phyloP scores from a whole-genome alignment of 2,329 filamentous ascomycete genomes.

The Alternaria dauci region DNA sequence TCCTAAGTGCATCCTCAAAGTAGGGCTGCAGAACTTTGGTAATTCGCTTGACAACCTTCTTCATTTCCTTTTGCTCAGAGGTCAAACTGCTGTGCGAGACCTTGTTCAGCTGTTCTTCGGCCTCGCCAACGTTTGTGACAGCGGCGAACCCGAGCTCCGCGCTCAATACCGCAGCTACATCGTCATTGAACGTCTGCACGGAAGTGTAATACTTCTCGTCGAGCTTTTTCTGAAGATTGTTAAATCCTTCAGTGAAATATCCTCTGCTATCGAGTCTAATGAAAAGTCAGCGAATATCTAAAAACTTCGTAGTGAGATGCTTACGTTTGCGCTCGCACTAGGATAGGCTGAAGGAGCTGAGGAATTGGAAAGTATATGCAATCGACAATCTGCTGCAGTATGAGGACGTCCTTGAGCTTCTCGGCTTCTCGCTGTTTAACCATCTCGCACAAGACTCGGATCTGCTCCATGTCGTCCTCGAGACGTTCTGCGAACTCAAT shows the following conservation, averaged over 20 bases:
- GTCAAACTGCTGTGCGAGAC: slow-evolving; percentile 54
- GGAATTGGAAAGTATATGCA: slow-evolving; percentile 90
- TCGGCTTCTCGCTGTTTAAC: slow-evolving; percentile 78
- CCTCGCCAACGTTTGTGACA: slow-evolving; percentile 50
- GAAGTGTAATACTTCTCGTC: slow-evolving; percentile 67
- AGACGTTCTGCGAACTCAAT: slow-evolving; percentile 87
- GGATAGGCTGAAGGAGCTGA: slow-evolving; percentile 76
- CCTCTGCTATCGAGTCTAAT: slow-evolving; percentile 58
- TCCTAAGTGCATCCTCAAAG: slow-evolving; percentile 76
- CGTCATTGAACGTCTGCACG: slow-evolving; percentile 67
- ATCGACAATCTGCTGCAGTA: slow-evolving; percentile 82
- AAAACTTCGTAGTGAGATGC: slow-evolving; percentile 54
- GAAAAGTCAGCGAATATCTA: slow-evolving; percentile 2
- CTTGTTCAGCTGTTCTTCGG: slow-evolving; percentile 54
- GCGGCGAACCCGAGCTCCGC: slow-evolving; percentile 62
- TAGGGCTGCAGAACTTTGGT: slow-evolving; percentile 81
- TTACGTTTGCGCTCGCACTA: slow-evolving; percentile 83
- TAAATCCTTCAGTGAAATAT: slow-evolving; percentile 63
- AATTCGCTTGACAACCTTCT: slow-evolving; percentile 87
- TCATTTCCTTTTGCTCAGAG: slow-evolving; percentile 78
- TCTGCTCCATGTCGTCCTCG: slow-evolving; percentile 77
- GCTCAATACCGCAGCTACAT: slow-evolving; percentile 65
- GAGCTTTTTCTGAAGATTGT: slow-evolving; percentile 62
- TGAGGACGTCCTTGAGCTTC: slow-evolving; percentile 78
- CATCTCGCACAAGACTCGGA: slow-evolving; percentile 73